phyloP scores from a whole-genome alignment of 2,329 filamentous ascomycete genomes.

The Fusarium chuoi region DNA sequence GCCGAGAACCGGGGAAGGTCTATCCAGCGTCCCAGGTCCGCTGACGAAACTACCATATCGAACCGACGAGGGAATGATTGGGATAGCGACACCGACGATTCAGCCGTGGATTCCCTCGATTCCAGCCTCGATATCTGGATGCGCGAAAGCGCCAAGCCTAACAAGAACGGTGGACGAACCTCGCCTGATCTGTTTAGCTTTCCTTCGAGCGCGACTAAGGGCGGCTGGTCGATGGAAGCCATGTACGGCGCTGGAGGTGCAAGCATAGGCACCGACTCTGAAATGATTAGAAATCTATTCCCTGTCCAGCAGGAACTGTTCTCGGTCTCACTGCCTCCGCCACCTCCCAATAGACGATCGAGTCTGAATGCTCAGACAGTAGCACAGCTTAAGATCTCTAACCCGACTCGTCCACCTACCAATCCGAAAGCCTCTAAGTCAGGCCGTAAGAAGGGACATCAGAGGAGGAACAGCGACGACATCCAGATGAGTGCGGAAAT shows the following conservation, averaged over 20 bases:
- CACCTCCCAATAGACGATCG: constrained; percentile 63
- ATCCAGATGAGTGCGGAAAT: constrained; percentile 41
- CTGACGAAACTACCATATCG: constrained; percentile 58
- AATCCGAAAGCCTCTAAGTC: constrained; percentile 32
- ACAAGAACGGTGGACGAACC: constrained; percentile 40
- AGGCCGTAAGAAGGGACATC: constrained; percentile 30
- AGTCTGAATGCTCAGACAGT: constrained; percentile 62
- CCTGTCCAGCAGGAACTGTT: constrained; percentile 54
- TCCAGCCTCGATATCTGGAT: constrained; percentile 69
- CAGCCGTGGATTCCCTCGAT: constrained; percentile 54
- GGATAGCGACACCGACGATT: constrained; percentile 57
- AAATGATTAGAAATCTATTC: constrained; percentile 60
- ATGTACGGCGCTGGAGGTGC: constrained; percentile 55
- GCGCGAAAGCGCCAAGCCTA: constrained; percentile 61
- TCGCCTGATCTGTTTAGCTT: constrained; percentile 68
- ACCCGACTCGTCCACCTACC: constrained; percentile 32
- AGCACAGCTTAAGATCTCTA: constrained; percentile 29
- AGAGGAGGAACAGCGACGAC: constrained; percentile 48
- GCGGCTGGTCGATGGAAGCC: constrained; percentile 59
- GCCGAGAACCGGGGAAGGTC: constrained; percentile 31
- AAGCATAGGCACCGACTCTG: constrained; percentile 45
- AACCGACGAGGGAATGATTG: constrained; percentile 54
- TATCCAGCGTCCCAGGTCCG: constrained; percentile 58
- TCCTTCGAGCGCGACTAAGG: constrained; percentile 51
- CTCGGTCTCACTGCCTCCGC: constrained; percentile 53